Evolutionary conservation across 139 green algal genomes (phyloP).

Genomic region (Chlamydomonas applanata): DNA sequence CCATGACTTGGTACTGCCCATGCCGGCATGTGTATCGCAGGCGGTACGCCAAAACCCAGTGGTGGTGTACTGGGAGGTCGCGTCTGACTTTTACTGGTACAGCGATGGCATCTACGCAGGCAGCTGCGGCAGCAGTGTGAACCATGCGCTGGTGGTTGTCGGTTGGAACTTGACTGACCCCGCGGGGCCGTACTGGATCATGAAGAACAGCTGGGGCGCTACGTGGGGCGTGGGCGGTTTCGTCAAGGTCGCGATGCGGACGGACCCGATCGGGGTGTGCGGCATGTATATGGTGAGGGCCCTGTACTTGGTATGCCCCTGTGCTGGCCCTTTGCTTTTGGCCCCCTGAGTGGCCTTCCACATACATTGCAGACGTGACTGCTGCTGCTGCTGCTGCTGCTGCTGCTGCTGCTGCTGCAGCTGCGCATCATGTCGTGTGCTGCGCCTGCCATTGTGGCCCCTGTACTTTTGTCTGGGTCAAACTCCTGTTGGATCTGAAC

Average conservation of each 20-base stretch:
- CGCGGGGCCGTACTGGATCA: slow-evolving; percentile 31
- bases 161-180: background rate
- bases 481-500: no score
- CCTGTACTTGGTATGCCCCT: no score
- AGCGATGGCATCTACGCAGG: background rate
- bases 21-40: background rate
- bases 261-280: background rate
- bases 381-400: no score
- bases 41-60: background rate
- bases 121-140: background rate
- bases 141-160: slow-evolving; percentile 5
- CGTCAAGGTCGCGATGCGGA: background rate
- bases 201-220: slow-evolving; percentile 91
- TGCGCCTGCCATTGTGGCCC: no score
- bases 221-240: slow-evolving; percentile 56
- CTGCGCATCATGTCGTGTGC: no score
- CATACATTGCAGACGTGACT: no score
- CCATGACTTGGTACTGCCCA: no score
- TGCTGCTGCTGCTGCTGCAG: no score
- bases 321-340: no score
- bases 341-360: no score
- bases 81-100: background rate
- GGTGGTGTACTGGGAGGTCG: background rate
- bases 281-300: slow-evolving; percentile 3
- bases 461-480: no score